phyloP scores from a whole-genome alignment of 2,329 filamentous ascomycete genomes.

The Cytospora leucostoma region DNA sequence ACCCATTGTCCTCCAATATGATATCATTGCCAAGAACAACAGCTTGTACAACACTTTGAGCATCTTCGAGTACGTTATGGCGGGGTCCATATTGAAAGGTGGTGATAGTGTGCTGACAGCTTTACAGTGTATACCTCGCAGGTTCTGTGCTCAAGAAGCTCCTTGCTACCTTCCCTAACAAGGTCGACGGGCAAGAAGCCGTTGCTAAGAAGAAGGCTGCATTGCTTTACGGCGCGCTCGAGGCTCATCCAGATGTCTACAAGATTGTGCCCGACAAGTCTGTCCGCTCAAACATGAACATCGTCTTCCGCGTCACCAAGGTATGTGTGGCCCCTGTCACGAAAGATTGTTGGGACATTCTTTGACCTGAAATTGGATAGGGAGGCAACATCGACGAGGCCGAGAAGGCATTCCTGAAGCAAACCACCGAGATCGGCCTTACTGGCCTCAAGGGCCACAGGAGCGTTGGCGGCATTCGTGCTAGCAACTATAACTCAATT shows the following conservation, averaged over 20 bases:
- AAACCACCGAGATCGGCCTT: slow-evolving; percentile 67
- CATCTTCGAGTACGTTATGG: slow-evolving; percentile 71
- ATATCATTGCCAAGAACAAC: slow-evolving; percentile 87
- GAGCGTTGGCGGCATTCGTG: slow-evolving; percentile 81
- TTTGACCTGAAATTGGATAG: slow-evolving; percentile 27
- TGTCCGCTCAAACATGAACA: slow-evolving; percentile 87
- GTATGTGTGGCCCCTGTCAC: slow-evolving; percentile 33
- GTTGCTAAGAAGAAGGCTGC: slow-evolving; percentile 73
- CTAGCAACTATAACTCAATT: slow-evolving; percentile 88
- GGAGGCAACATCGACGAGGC: slow-evolving; percentile 63
- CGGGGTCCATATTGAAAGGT: too few species aligned
- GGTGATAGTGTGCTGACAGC: not conserved
- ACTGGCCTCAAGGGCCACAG: slow-evolving; percentile 87
- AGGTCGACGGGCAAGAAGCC: slow-evolving; percentile 75
- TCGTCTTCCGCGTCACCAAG: slow-evolving; percentile 78
- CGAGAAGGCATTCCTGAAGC: slow-evolving; percentile 79
- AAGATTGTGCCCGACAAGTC: slow-evolving; percentile 72
- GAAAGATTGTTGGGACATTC: not conserved
- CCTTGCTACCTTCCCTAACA: slow-evolving; percentile 63
- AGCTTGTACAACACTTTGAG: slow-evolving; percentile 94
- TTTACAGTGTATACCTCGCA: slow-evolving; percentile 74
- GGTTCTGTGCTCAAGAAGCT: slow-evolving; percentile 84
- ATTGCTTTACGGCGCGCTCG: slow-evolving; percentile 75
- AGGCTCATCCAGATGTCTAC: slow-evolving; percentile 73
- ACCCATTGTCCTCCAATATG: slow-evolving; percentile 79